Evolutionary conservation across 805 yeast genomes (phyloP), one percentile per base, ranked within the genome.

Genomic region (Tetrapisispora taiwanensis): DNA sequence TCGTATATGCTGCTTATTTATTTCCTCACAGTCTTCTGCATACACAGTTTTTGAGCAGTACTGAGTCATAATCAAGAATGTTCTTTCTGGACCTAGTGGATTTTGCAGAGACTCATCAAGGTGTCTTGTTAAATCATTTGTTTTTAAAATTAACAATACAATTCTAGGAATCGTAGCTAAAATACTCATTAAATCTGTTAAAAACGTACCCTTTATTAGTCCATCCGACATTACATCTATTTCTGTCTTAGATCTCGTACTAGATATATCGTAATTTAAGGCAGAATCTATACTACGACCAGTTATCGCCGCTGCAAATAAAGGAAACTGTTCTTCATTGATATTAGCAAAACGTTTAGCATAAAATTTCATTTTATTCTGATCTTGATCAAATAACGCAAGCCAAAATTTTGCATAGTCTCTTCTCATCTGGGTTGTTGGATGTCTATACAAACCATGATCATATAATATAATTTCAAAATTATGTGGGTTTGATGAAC

Each of bases 391-490:
- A 46, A 92, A 65, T 42, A 92, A 66, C 0, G 96, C 86, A 17
- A 92, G 67, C 99, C 99, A 92, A 59, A 92, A 86, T 49, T 79
- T 83, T 1, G 97, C 84, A 61, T 92, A 92, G 48, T 83, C 81
- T 17, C 87, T 69, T 49, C 95, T 77, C 75, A 83, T 76, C 44
- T 76, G 73, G 1, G 81, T 69, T 1, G 95, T 83, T 12, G 94
- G 87, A 46, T 81, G 77, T 48, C 99, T 72, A 61, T 92, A 92
- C 17, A 92, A 70, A 0, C 98, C 99, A 62, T 92, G 98, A 65
- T 92, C 99, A 60, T 87, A 94, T 17, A 92, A 70, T 7, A 92
- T 71, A 42, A 92, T 85, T 62, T 92, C 98, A 60, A 92, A 92
- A 59, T 90, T 89, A 58, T 81, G 87, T 4, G 67, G 65, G 24